Conservation (phyloP, 2,329 filamentous ascomycete species). For the Penicillium decumbens region DNA sequence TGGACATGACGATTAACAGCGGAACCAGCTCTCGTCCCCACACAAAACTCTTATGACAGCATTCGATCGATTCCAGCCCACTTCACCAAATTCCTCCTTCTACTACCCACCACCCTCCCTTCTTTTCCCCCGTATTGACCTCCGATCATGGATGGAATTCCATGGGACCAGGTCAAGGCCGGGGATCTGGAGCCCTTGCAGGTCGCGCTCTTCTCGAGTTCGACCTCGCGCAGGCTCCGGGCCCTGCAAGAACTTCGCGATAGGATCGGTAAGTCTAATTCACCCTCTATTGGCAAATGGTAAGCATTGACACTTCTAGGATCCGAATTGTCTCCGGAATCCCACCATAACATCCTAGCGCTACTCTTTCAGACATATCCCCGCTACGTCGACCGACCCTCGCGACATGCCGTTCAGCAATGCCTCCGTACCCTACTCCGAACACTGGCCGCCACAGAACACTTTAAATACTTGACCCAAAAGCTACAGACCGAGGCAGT, state of each 20-base stretch:
- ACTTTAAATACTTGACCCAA: conserved; percentile 56
- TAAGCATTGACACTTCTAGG: conserved; percentile 25
- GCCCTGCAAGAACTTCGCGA: conserved; percentile 44
- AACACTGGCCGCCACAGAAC: conserved; percentile 49
- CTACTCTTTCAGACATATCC: conserved; percentile 83
- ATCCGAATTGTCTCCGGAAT: conserved; percentile 30
- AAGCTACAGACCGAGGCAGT: conserved; percentile 66
- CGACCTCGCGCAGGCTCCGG: conserved; percentile 39
- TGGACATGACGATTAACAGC: conserved; percentile 19
- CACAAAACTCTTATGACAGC: conserved; percentile 43
- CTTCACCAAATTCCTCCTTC: conserved; percentile 17
- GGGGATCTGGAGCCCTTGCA: conserved; percentile 40
- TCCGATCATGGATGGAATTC: conserved; percentile 41
- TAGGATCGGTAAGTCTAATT: conserved; percentile 36
- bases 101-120: conserved; percentile 27
- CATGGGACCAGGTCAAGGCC: conserved; percentile 44
- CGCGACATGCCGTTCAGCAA: conserved; percentile 74
- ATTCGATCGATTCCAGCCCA: conserved; percentile 30
- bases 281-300: conserved; percentile 1
- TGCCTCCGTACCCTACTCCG: conserved; percentile 68
- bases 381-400: conserved; percentile 79
- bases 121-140: conserved; percentile 27
- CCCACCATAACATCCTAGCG: conserved; percentile 53
- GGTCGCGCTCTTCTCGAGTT: conserved; percentile 41
- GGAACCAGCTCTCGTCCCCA: conserved; percentile 26